Percentiles rank a stretch among this genome's conserved stretches.
These are phyloP conservation scores for Pistacia integerrima DNA, from an alignment of 345 rosid species.

Conservation along the genomic window DNA sequence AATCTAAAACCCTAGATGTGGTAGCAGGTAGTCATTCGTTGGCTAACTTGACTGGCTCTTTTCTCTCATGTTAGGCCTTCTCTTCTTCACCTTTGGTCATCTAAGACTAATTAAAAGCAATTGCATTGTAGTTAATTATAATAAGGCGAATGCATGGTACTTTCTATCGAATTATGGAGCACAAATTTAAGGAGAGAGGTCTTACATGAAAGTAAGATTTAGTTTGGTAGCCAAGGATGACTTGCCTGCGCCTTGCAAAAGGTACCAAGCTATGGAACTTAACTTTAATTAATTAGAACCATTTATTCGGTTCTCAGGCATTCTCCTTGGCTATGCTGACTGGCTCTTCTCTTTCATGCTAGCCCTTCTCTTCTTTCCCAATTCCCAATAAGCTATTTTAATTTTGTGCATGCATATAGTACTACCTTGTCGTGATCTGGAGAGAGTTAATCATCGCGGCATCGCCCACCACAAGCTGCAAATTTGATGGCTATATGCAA, in stretches of 20 bases:
- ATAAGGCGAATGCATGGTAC: too few relatives aligned
- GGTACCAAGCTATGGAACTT: not conserved
- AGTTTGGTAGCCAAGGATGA: conserved; percentile 43
- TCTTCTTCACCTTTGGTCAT: conserved; percentile 15
- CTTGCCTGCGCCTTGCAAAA: conserved; percentile 30
- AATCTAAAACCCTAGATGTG: not conserved
- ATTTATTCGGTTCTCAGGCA: conserved; percentile 28
- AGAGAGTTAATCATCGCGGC: not conserved
- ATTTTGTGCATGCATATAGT: not conserved
- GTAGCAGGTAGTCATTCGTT: conserved; percentile 36
- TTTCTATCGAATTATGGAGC: not conserved
- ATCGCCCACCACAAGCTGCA: too few relatives aligned
- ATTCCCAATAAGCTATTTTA: not conserved
- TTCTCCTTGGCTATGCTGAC: conserved; percentile 44
- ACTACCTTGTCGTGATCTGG: not conserved
- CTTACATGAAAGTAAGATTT: conserved; percentile 38
- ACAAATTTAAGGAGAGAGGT: conserved; percentile 21
- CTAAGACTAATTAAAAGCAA: too few relatives aligned
- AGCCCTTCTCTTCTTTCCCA: conserved; percentile 38
- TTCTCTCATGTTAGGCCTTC: conserved; percentile 35
- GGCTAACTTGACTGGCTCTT: conserved; percentile 38
- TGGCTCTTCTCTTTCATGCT: conserved; percentile 38
- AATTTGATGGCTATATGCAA: too few relatives aligned
- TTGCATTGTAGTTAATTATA: too few relatives aligned
- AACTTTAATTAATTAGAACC: not conserved